Evolutionary conservation across 208 protist species (phyloP).

Genomic region (Zelonia costaricensis): DNA sequence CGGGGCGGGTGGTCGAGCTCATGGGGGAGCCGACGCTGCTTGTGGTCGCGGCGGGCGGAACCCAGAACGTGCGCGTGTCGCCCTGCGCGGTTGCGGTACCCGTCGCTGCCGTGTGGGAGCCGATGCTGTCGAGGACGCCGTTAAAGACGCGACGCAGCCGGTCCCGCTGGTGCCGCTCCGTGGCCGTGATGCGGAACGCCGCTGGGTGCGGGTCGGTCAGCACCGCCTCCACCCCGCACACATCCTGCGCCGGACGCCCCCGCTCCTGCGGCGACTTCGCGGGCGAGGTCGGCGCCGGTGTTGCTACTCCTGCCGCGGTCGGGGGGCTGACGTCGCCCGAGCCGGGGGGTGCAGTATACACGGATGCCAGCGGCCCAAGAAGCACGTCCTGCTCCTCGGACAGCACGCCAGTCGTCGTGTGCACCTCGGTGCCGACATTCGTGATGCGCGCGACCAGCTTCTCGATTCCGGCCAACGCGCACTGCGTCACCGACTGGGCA

Average conservation of each 20-base stretch:
- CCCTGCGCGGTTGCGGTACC: background rate
- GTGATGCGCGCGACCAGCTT: constrained; percentile 32
- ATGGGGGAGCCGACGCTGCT: background rate
- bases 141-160: constrained; percentile 24
- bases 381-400: constrained; percentile 6
- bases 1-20: too few relatives aligned
- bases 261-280: background rate
- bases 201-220: constrained; percentile 20
- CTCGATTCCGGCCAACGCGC: constrained; percentile 28
- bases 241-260: constrained; percentile 13
- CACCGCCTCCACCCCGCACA: constrained; percentile 16
- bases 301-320: too few relatives aligned
- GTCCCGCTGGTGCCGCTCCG: constrained; percentile 6
- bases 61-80: too few relatives aligned
- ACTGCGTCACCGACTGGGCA: constrained; percentile 26
- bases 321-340: too few relatives aligned
- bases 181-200: constrained; percentile 11
- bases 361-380: too few relatives aligned
- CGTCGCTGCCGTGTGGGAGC: background rate
- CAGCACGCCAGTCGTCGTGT: constrained; percentile 32
- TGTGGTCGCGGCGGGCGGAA: too few relatives aligned
- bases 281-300: background rate
- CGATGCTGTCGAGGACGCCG: constrained; percentile 19
- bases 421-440: constrained; percentile 21
- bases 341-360: too few relatives aligned